Conservation (phyloP, 208 protist species). For the Angomonas ambiguus region DNA sequence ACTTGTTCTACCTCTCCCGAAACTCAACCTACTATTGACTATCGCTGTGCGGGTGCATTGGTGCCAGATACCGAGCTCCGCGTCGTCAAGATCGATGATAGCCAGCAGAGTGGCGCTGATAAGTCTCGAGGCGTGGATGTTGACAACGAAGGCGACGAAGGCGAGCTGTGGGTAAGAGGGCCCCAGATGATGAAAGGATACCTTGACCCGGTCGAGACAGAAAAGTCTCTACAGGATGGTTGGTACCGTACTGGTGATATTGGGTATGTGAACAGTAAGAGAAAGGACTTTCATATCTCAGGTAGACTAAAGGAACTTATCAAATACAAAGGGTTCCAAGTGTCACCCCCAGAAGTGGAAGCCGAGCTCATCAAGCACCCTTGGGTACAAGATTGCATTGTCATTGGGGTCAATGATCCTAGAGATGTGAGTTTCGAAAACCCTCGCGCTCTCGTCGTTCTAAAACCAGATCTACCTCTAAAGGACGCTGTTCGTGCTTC, state of each 20-base stretch:
- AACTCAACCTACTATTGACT: neutral
- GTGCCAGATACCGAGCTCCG: slow-evolving; percentile 35
- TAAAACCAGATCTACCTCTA: slow-evolving; percentile 23
- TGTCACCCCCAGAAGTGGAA: slow-evolving; percentile 79
- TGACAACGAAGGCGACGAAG: slow-evolving; percentile 22
- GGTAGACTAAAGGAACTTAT: slow-evolving; percentile 89
- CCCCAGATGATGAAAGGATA: slow-evolving; percentile 83
- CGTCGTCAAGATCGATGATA: slow-evolving; percentile 30
- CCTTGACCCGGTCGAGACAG: slow-evolving; percentile 43
- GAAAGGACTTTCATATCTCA: slow-evolving; percentile 32
- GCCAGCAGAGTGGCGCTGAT: slow-evolving; percentile 36
- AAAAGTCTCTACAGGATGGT: slow-evolving; percentile 37
- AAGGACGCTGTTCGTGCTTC: slow-evolving; percentile 37
- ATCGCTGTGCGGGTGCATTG: slow-evolving; percentile 13
- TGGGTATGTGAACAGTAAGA: slow-evolving; percentile 38
- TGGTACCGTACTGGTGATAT: slow-evolving; percentile 82
- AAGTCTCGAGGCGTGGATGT: slow-evolving; percentile 20
- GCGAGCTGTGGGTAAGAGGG: slow-evolving; percentile 67
- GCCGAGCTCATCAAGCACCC: slow-evolving; percentile 52
- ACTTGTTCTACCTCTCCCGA: slow-evolving; percentile 16
- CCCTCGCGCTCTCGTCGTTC: slow-evolving; percentile 64
- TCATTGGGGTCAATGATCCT: slow-evolving; percentile 56
- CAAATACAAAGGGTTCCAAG: slow-evolving; percentile 90
- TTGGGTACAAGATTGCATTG: slow-evolving; percentile 55
- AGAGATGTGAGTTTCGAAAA: slow-evolving; percentile 49